These are phyloP conservation scores for Eutypella sp. DNA, from an alignment of 2,329 filamentous ascomycete genomes.

Conservation along the genomic window DNA sequence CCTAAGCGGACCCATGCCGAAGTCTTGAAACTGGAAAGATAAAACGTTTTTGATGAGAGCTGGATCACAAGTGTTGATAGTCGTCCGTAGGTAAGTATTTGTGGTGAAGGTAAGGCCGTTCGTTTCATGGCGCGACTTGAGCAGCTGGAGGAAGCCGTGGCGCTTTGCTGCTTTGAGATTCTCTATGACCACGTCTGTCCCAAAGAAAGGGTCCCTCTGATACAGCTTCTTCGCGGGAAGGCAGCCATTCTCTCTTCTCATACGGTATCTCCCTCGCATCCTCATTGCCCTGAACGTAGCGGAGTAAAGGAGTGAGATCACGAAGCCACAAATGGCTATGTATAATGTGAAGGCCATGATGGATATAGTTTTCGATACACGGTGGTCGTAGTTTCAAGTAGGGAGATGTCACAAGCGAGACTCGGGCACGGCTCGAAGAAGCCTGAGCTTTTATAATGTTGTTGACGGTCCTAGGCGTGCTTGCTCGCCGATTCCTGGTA, in stretches of 20 bases:
- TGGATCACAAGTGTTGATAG: conserved; percentile 17
- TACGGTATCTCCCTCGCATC: conserved; percentile 1
- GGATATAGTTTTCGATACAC: background rate
- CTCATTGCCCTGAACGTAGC: background rate
- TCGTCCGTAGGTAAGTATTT: conserved; percentile 16
- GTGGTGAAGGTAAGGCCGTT: conserved; percentile 17
- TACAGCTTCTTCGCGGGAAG: conserved; percentile 15
- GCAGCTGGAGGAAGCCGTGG: conserved; percentile 14
- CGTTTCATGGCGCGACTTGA: conserved; percentile 12
- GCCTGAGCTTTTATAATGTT: background rate
- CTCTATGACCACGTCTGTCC: conserved; percentile 14
- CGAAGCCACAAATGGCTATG: background rate
- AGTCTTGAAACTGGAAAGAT: conserved; percentile 16
- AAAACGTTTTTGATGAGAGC: conserved; percentile 15
- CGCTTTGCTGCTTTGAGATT: conserved; percentile 13
- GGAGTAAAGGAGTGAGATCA: background rate
- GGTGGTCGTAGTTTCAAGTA: background rate
- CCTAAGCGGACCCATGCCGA: conserved; percentile 15
- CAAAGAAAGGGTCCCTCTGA: conserved; percentile 14
- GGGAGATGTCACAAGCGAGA: background rate
- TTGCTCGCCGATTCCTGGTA: background rate
- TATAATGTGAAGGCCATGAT: background rate
- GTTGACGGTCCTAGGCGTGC: background rate
- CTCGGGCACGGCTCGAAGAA: background rate
- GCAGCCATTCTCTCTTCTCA: conserved; percentile 13